These are phyloP conservation scores for Sequoiadendron giganteum DNA, from an alignment of 75 land plant species.

Conservation along the genomic window DNA sequence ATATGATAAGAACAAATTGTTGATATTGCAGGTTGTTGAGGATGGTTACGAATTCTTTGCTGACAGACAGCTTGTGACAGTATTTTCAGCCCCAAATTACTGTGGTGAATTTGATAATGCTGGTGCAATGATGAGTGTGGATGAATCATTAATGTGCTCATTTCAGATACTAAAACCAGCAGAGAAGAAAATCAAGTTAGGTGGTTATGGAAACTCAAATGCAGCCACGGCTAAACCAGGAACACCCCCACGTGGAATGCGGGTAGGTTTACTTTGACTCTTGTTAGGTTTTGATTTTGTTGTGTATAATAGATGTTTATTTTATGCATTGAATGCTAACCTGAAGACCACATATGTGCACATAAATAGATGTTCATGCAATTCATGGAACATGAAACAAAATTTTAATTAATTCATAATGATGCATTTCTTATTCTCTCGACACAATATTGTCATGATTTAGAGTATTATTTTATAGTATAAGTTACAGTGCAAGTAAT, in stretches of 20 bases:
- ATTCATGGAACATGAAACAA: background rate
- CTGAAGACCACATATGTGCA: background rate
- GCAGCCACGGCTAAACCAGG: constrained; percentile 35
- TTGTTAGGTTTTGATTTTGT: background rate
- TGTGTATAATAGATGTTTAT: background rate
- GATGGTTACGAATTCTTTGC: constrained; percentile 96
- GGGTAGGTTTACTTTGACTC: constrained; percentile 18
- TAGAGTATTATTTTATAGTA: background rate
- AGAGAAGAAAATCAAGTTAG: constrained; percentile 67
- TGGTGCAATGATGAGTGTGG: constrained; percentile 92
- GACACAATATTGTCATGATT: background rate
- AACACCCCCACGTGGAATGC: constrained; percentile 36
- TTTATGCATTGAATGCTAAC: background rate
- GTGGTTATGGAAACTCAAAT: constrained; percentile 24
- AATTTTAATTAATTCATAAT: background rate
- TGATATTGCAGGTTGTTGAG: constrained; percentile 70
- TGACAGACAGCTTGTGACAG: constrained; percentile 76
- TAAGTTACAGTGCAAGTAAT: background rate
- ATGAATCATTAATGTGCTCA: constrained; percentile 81
- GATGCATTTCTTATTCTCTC: background rate
- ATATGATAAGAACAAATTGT: background rate
- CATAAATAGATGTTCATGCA: background rate
- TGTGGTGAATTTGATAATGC: constrained; percentile 92
- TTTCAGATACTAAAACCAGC: constrained; percentile 88
- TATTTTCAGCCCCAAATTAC: constrained; percentile 83